Evolutionary conservation across 2,329 filamentous ascomycete genomes (phyloP).

Genomic region (Penicillium aurantiogriseum): DNA sequence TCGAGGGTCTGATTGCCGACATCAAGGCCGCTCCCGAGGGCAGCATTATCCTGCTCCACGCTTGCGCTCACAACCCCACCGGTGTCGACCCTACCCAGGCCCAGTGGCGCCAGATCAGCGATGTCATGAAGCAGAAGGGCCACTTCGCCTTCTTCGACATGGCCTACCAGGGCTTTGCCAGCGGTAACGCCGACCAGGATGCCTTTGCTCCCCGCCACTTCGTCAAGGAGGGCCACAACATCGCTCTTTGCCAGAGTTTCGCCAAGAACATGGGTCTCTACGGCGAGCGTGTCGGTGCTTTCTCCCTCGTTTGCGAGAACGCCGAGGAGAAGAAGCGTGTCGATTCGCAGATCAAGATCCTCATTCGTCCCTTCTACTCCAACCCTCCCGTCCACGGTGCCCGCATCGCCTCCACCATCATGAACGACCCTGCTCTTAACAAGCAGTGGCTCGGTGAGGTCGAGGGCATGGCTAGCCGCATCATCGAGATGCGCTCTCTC

Average conservation of each 20-base stretch:
- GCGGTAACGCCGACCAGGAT: slow-evolving; percentile 85
- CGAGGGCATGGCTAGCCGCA: slow-evolving; percentile 98
- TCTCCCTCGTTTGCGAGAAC: slow-evolving; percentile 84
- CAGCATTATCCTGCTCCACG: slow-evolving; percentile 91
- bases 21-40: slow-evolving; percentile 83
- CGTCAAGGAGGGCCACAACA: slow-evolving; percentile 84
- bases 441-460: slow-evolving; percentile 94
- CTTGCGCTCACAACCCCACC: slow-evolving; percentile 96
- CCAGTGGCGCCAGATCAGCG: slow-evolving; percentile 90
- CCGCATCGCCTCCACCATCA: slow-evolving; percentile 86
- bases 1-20: slow-evolving; percentile 86
- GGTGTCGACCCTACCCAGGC: slow-evolving; percentile 88
- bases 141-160: slow-evolving; percentile 99
- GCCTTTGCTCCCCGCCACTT: slow-evolving; percentile 94
- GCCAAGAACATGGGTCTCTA: slow-evolving; percentile 99
- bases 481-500: slow-evolving; percentile 95
- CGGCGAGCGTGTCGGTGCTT: slow-evolving; percentile 95
- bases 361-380: slow-evolving; percentile 95
- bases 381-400: slow-evolving; percentile 97
- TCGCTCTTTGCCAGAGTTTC: slow-evolving; percentile 88
- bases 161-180: slow-evolving; percentile 98
- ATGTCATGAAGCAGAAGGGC: slow-evolving; percentile 77
- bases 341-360: slow-evolving; percentile 97
- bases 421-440: slow-evolving; percentile 81
- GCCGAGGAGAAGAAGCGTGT: slow-evolving; percentile 91